Evolutionary conservation across 805 yeast species (phyloP).

Genomic region (Ogataea zsoltii): DNA sequence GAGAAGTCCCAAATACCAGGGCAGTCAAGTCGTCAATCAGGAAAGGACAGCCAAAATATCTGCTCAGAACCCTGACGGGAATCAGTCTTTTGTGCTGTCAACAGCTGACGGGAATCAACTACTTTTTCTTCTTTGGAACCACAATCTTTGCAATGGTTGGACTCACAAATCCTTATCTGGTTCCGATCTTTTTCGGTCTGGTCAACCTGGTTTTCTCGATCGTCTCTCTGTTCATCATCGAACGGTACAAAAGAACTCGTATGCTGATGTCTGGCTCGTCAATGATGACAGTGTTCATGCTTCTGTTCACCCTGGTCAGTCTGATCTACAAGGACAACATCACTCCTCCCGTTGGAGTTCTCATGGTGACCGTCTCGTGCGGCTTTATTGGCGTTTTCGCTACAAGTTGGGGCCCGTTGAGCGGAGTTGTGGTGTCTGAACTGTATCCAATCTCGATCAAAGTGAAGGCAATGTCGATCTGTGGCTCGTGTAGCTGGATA

Average conservation of each 20-base stretch:
- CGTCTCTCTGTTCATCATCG: slow-evolving; percentile 48
- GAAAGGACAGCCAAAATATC: slow-evolving; percentile 33
- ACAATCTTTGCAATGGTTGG: slow-evolving; percentile 54
- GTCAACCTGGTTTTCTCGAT: slow-evolving; percentile 57
- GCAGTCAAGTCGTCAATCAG: slow-evolving; percentile 15
- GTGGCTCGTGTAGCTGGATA: slow-evolving; percentile 65
- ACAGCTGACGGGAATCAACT: slow-evolving; percentile 67
- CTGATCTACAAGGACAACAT: slow-evolving; percentile 39
- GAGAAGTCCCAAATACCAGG: slow-evolving; percentile 1
- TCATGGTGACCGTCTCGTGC: slow-evolving; percentile 59
- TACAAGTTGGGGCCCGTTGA: slow-evolving; percentile 72
- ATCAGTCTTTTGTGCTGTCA: slow-evolving; percentile 32
- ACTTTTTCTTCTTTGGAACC: slow-evolving; percentile 68
- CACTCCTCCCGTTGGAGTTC: slow-evolving; percentile 44
- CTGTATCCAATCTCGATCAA: slow-evolving; percentile 63
- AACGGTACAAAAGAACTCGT: slow-evolving; percentile 46
- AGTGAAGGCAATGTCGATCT: slow-evolving; percentile 53
- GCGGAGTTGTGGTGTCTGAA: slow-evolving; percentile 65
- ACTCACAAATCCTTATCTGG: slow-evolving; percentile 51
- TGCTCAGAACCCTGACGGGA: slow-evolving; percentile 32
- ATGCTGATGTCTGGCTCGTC: slow-evolving; percentile 50
- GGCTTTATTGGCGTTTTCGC: slow-evolving; percentile 65
- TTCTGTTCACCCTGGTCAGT: slow-evolving; percentile 58
- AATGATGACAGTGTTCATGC: slow-evolving; percentile 52
- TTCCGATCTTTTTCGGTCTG: slow-evolving; percentile 55